Base-by-base conservation (phyloP, 2,329 filamentous ascomycete genomes). In the Cordyceps pruinosa region DNA sequence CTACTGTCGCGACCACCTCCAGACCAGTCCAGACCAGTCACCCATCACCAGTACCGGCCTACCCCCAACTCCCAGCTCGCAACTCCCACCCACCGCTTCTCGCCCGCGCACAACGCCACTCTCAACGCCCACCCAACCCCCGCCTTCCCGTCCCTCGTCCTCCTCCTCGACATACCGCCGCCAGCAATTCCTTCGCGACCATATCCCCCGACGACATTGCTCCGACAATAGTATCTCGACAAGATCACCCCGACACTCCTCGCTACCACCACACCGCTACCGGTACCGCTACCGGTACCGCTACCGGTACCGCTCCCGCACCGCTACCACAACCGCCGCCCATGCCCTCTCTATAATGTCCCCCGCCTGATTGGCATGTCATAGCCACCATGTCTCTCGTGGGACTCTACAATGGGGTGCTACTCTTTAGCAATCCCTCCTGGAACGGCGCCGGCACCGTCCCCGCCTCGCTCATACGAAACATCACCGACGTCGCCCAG, bases 361-460 rank as follows among this genome's bases (percentile, higher is more conserved):
- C 39, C 25, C 44, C 57, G 35, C 44, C 28, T 58, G 51, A 58
- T 55, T 55, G 56, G 45, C 35, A 58, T 58, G 57, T 50, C 49
- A 39, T 44, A 37, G 52, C 51, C 51, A 51, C 45, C 44, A 58
- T 58, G 57, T 58, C 75, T 70, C 75, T 77, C 69, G 70, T 70
- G 68, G 72, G 76, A 70, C 72, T 78, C 70, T 72, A 72, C 73
- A 78, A 78, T 76, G 73, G 73, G 69, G 73, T 78, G 75, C 76
- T 83, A 68, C 73, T 84, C 60, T 82, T 84, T 69, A 84, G 77
- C 70, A 83, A 83, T 68, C 81, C 81, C 30, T 75, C 75, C 56
- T 83, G 78, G 75, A 72, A 71, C 54, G 77, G 77, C 62, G 73
- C 73, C 55, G 73, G 72, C 60, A 77, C 76, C 23, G 70, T 78